phyloP scores from a whole-genome alignment of 768 basidiomycete species.

The Mycena indigotica region DNA sequence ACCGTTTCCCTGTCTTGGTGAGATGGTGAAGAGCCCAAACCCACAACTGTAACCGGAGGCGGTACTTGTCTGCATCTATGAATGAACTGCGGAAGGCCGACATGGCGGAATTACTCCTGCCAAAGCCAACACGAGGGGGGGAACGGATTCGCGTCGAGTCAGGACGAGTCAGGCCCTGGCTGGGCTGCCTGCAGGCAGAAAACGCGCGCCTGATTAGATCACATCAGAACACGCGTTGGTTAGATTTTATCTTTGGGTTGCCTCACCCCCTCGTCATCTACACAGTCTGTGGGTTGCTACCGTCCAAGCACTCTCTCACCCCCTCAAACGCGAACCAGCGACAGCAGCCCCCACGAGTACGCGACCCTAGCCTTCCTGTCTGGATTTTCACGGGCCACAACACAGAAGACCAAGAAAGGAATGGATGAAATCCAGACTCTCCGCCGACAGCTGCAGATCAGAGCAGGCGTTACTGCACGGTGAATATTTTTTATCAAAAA shows the following conservation, averaged over 20 bases:
- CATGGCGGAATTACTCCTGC: too few relatives aligned
- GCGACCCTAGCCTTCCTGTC: too few relatives aligned
- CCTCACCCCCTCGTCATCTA: not conserved
- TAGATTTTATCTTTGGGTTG: too few relatives aligned
- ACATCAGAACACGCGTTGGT: not conserved
- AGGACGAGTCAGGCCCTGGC: not conserved
- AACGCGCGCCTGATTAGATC: not conserved
- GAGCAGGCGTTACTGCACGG: slow-evolving; percentile 67
- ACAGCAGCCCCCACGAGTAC: too few relatives aligned
- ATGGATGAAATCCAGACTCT: slow-evolving; percentile 41
- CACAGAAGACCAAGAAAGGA: not conserved
- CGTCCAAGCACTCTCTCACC: too few relatives aligned
- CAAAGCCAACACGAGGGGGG: too few relatives aligned
- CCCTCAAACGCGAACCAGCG: not conserved
- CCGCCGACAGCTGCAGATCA: slow-evolving; percentile 76
- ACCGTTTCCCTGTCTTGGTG: too few relatives aligned
- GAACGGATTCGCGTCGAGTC: not conserved
- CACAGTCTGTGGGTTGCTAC: not conserved
- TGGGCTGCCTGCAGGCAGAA: not conserved
- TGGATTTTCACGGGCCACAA: too few relatives aligned
- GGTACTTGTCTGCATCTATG: too few relatives aligned
- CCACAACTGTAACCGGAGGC: too few relatives aligned
- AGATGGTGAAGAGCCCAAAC: too few relatives aligned
- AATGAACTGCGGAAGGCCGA: too few relatives aligned
- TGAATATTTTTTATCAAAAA: slow-evolving; percentile 29